These are phyloP conservation scores for Aspergillus sp. DNA, from an alignment of 2,329 filamentous ascomycete species.

Conservation along the genomic window DNA sequence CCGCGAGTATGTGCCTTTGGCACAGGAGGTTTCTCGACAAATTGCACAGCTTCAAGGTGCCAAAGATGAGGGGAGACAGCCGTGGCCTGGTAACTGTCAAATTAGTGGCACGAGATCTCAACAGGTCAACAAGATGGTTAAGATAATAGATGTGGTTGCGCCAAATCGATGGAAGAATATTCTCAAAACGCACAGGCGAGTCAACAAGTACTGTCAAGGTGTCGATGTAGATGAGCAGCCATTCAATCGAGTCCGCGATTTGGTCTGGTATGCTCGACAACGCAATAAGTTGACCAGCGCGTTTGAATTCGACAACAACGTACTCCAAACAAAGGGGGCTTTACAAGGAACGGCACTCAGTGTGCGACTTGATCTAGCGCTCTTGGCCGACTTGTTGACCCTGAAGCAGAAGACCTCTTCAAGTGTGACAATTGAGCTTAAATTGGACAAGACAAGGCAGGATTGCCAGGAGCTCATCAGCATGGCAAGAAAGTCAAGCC, in stretches of 20 bases:
- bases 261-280: conserved; percentile 27
- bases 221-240: conserved; percentile 35
- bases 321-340: conserved; percentile 32
- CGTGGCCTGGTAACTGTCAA: conserved; percentile 1
- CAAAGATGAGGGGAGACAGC: neutral
- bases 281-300: conserved; percentile 15
- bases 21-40: conserved; percentile 21
- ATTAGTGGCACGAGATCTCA: conserved; percentile 11
- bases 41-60: conserved; percentile 20
- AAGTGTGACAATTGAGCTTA: neutral
- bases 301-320: conserved; percentile 19
- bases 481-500: conserved; percentile 27
- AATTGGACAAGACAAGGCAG: conserved; percentile 28
- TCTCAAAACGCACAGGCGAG: conserved; percentile 20
- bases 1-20: conserved; percentile 36
- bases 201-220: conserved; percentile 23
- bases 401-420: conserved; percentile 9
- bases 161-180: conserved; percentile 19
- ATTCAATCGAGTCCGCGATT: conserved; percentile 29
- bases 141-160: conserved; percentile 14
- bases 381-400: conserved; percentile 41
- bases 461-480: conserved; percentile 40
- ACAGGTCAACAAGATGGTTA: conserved; percentile 20
- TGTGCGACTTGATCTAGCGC: conserved; percentile 44
- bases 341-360: conserved; percentile 42